These are phyloP conservation scores for Noccaea caerulescens DNA, from an alignment of 345 rosid species.

Conservation along the genomic window DNA sequence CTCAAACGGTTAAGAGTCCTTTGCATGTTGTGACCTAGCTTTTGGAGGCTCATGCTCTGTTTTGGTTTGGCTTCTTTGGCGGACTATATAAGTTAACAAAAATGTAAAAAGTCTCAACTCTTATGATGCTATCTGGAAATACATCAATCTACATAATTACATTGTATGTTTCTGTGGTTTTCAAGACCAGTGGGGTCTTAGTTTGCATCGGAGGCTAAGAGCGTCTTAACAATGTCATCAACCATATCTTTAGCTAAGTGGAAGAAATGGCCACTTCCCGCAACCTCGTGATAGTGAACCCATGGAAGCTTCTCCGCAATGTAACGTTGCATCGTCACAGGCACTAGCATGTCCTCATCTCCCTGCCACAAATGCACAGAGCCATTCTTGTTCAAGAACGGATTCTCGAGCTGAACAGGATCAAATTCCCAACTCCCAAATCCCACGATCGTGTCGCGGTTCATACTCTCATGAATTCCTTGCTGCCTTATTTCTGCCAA, in stretches of 20 bases:
- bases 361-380: conserved; percentile 79
- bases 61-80: too few relatives aligned
- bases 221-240: conserved; percentile 56
- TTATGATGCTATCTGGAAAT: too few relatives aligned
- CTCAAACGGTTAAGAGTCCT: not conserved
- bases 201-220: conserved; percentile 37
- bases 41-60: too few relatives aligned
- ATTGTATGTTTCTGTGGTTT: too few relatives aligned
- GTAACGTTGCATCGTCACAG: conserved; percentile 51
- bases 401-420: too few relatives aligned
- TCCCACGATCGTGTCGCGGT: conserved; percentile 1
- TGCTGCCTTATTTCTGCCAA: conserved; percentile 59
- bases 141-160: too few relatives aligned
- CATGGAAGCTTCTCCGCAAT: conserved; percentile 64
- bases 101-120: too few relatives aligned
- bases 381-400: conserved; percentile 45
- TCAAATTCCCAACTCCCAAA: too few relatives aligned
- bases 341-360: conserved; percentile 61
- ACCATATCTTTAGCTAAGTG: conserved; percentile 37
- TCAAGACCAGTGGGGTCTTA: too few relatives aligned
- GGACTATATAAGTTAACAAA: too few relatives aligned
- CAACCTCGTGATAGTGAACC: conserved; percentile 69
- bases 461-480: conserved; percentile 62
- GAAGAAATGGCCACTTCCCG: conserved; percentile 56
- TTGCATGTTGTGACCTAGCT: not conserved